Evolutionary conservation across 441 rosid genomes (phyloP), one percentile per base, ranked within the genome.

Genomic region (Cnidoscolus chayamansa): DNA sequence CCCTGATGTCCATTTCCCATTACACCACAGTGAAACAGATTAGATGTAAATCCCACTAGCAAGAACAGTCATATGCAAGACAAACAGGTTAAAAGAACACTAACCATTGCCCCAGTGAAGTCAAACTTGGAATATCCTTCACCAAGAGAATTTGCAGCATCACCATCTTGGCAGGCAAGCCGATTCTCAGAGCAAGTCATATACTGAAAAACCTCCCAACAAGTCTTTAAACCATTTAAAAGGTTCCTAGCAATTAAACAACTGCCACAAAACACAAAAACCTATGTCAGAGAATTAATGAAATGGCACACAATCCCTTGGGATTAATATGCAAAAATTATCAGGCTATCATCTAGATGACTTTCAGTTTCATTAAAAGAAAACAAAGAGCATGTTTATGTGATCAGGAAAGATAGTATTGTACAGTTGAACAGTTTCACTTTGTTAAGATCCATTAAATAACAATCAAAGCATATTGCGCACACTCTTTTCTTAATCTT

Each of bases 181-280:
- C 86, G 81, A 79, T 87, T 91, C 68, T 87, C 94, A 45, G 86
- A 81, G 84, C 74, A 81, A 70, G 86, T 88, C 94, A 93, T 91
- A 81, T 89, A 88, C 72, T 85, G 95, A 82, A 87, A 93, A 80
- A 93, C 90, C 82, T 96, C 99, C 90, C 85, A 84, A 80, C 97
- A 96, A 25, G 97, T 88, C 88, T 86, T 93, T 75, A 90, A 83
- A 79, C 98, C 98, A 79, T 88, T 88, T 79, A 96, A 84, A 72
- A 96, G 94, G 81, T 93, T 96, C 83, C 94, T 89, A 67, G 97
- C 87, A 79, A 96, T 91, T 77, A 89, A 79, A 84, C 99, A 95
- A 78, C 99, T 95, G 86, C 60, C 15, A 82, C 40, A 43, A 75
- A 67, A 73, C 84, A 76, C 37, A 70, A 65, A 64, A 71, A 69